These are phyloP conservation scores for Eragrostis tef DNA, from an alignment of 202 grass and related monocot genomes.

Conservation along the genomic window DNA sequence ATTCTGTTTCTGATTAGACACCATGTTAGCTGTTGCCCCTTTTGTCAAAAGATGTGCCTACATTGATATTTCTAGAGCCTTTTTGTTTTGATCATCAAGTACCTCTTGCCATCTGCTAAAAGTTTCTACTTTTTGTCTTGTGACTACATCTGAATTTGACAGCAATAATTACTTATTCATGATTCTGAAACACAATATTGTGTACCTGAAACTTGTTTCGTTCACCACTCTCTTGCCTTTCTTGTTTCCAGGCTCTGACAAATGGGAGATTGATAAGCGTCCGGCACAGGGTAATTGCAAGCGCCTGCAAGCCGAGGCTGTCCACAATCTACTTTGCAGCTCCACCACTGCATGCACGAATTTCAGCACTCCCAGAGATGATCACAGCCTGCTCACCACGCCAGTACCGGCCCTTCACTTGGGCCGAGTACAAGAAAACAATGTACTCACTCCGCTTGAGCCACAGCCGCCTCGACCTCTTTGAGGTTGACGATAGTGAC, in stretches of 20 bases:
- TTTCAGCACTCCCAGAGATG: slow-evolving; percentile 67
- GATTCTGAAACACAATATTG: neutral
- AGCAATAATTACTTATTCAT: slow-evolving; percentile 2
- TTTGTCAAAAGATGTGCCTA: slow-evolving; percentile 22
- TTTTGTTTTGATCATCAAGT: slow-evolving; percentile 10
- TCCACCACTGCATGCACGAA: slow-evolving; percentile 60
- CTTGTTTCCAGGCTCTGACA: slow-evolving; percentile 71
- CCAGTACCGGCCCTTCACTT: slow-evolving; percentile 80
- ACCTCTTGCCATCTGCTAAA: slow-evolving; percentile 22
- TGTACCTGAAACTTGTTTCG: slow-evolving; percentile 18
- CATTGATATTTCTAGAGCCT: slow-evolving; percentile 16
- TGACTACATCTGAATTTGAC: neutral
- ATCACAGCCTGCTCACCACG: slow-evolving; percentile 47
- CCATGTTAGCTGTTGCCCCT: slow-evolving; percentile 13
- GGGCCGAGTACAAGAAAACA: slow-evolving; percentile 91
- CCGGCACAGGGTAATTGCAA: slow-evolving; percentile 88
- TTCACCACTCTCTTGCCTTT: slow-evolving; percentile 14
- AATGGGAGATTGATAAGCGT: slow-evolving; percentile 80
- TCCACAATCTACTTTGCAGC: slow-evolving; percentile 92
- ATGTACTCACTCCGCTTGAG: slow-evolving; percentile 95
- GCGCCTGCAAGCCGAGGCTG: slow-evolving; percentile 68
- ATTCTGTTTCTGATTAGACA: slow-evolving; percentile 16
- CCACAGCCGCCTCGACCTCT: slow-evolving; percentile 82
- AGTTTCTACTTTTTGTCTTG: neutral
- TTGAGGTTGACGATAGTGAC: slow-evolving; percentile 44